Conservation (phyloP, 257 asterid genomes). For the Rauvolfia tetraphylla region DNA sequence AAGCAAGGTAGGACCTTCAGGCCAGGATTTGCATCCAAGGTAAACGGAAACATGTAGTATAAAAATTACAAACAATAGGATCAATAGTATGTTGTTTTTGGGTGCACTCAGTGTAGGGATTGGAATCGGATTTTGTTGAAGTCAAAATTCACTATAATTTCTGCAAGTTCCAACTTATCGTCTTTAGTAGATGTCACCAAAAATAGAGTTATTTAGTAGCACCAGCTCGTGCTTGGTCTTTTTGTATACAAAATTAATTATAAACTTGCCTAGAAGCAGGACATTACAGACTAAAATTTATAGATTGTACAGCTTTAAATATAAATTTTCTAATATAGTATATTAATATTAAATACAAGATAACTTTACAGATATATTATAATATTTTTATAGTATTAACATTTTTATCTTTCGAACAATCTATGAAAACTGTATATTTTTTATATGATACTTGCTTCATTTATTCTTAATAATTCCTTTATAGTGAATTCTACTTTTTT, state of each 20-base stretch:
- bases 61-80: not conserved
- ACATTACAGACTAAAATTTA: too few species aligned
- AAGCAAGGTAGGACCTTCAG: constrained; percentile 46
- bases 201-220: not conserved
- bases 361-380: too few species aligned
- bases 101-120: not conserved
- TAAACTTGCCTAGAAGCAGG: not conserved
- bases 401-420: too few species aligned
- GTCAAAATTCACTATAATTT: not conserved
- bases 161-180: not conserved
- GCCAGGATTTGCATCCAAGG: not conserved
- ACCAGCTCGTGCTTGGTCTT: not conserved
- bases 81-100: not conserved
- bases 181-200: not conserved
- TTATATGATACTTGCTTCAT: too few species aligned
- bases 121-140: not conserved
- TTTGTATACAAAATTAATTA: not conserved
- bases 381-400: too few species aligned
- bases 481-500: too few species aligned
- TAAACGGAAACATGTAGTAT: not conserved
- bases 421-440: too few species aligned
- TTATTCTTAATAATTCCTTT: too few species aligned
- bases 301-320: too few species aligned
- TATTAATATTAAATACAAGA: too few species aligned
- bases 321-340: too few species aligned